Evolutionary conservation across 306 rosid species (phyloP), one percentile per base, ranked within the genome.

Genomic region (Luffa aegyptiaca): DNA sequence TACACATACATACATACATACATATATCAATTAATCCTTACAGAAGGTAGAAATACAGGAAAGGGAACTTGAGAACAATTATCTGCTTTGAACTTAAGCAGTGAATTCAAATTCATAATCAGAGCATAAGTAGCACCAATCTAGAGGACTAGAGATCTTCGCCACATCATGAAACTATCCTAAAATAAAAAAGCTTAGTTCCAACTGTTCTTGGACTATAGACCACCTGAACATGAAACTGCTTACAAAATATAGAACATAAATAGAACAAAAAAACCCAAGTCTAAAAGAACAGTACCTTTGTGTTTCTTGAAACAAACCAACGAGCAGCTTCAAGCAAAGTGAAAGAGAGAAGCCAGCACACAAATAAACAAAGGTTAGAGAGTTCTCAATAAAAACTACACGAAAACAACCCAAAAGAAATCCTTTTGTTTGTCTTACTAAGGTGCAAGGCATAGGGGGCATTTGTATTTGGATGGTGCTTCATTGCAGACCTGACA

Each of bases 251-350:
- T 45, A n/a, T 45, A 72, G 55, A 45, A 48, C 20, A 72, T 48
- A 44, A 69, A 69, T 20, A 48, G 21, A 48, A 72, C 56, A 58
- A 61, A 41, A 36, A 48, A 74, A 77, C 49, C 10, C 17, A 14
- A 35, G 80, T 17, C 33, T 10, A 48, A 4, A 78, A 72, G 77
- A 17, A 39, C 2, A 65, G 45, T 59, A 94, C 97, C 98, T 87
- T 91, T 92, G 90, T 94, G 98, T 78, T 86, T 92, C 88, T 88
- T 91, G 88, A 89, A 94, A 82, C 98, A 94, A 76, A 75, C 42
- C 59, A 94, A 77, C 31, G 97, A 91, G 83, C 97, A 94, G 79
- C 95, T 90, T 88, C 84, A 79, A 56, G 41, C 20, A 42, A 37
- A 82, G 48, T 13, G 76, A 74, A 14, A 21, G 21, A 20, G 46